Percentiles rank a stretch among this genome's conserved stretches.
Conservation (phyloP, 2,329 filamentous ascomycete species). For the Beauveria varroae region DNA sequence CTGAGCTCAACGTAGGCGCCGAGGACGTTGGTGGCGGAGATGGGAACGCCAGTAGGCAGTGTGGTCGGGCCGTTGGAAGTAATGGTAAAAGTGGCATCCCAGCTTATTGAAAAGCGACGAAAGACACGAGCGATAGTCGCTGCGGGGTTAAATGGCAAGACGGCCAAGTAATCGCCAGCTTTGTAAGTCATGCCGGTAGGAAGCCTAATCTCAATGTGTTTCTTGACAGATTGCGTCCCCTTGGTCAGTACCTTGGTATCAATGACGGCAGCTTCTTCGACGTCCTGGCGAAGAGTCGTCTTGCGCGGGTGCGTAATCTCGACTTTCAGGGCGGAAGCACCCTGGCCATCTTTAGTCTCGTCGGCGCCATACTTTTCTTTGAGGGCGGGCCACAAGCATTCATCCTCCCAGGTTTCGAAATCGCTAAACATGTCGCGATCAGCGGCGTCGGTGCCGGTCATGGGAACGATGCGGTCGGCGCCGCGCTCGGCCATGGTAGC, state of each 20-base stretch:
- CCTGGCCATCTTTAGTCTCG: slow-evolving; percentile 8
- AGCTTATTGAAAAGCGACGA: slow-evolving; percentile 56
- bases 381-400: slow-evolving; percentile 42
- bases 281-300: slow-evolving; percentile 53
- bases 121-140: slow-evolving; percentile 56
- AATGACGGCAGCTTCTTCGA: slow-evolving; percentile 53
- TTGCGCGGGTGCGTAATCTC: slow-evolving; percentile 47
- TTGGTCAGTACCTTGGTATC: slow-evolving; percentile 43
- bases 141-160: slow-evolving; percentile 63
- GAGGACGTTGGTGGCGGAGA: slow-evolving; percentile 57
- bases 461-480: slow-evolving; percentile 28
- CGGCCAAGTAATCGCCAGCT: slow-evolving; percentile 68
- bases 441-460: slow-evolving; percentile 53
- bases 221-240: slow-evolving; percentile 45
- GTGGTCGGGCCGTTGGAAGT: slow-evolving; percentile 41
- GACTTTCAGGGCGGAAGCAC: slow-evolving; percentile 28
- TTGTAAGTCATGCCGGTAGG: slow-evolving; percentile 59
- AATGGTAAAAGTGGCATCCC: slow-evolving; percentile 61
- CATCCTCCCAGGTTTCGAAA: slow-evolving; percentile 61
- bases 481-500: slow-evolving; percentile 34
- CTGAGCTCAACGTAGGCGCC: slow-evolving; percentile 65
- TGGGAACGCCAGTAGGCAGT: slow-evolving; percentile 46
- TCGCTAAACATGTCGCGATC: slow-evolving; percentile 59
- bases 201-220: slow-evolving; percentile 59
- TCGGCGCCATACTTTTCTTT: slow-evolving; percentile 34